Base-by-base conservation (phyloP, 2,329 filamentous ascomycete species). In the Dissoconium aciculare region DNA sequence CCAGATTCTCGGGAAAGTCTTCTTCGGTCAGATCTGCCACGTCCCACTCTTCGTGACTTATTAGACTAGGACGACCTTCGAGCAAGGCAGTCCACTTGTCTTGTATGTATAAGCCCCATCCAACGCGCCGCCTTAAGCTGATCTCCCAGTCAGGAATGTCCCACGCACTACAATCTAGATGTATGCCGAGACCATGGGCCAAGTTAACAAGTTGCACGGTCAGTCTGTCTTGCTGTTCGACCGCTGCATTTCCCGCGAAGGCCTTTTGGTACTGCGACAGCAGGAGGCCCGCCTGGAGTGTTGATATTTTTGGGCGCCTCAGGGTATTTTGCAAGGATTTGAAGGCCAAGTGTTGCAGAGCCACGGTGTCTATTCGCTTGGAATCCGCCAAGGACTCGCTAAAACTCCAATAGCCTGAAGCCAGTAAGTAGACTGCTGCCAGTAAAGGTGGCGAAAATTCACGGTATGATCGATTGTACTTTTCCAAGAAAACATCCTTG, bases 361-460 rank as follows among this genome's bases (percentile, higher is more conserved):
- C 30, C 6, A 39, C 34, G 1, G 55, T 47, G 33, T 62, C 56
- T 15, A 64, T 62, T 32, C 62, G 62, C 3, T 53, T 49, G 8
- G 49, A 46, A 5, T 55, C 46, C 11, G 63, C 59, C 8, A 75
- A 56, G 4, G 63, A 57, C 35, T 64, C 61, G 42, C 71, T 67
- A 40, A 71, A 71, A 2, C 64, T 54, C 59, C 69, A 73, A 60
- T 70, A 75, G 42, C 70, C 66, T 10, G 73, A 57, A 1, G 70
- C 69, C n/a, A 74, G 55, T 6, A 74, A 59, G 43, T 75, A 75
- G 11, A 75, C 67, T 3, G 70, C 68, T 3, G 67, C 69, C 3
- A 75, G 51, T 0, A 74, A 53, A 6, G 69, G 66, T 1, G 70
- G 68, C 1, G 69, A 67, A 38, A 75, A 68, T 40, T 73, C 67